These are phyloP conservation scores for Gnaphalium uliginosum DNA, from an alignment of 129 eudicot genomes.

Conservation along the genomic window DNA sequence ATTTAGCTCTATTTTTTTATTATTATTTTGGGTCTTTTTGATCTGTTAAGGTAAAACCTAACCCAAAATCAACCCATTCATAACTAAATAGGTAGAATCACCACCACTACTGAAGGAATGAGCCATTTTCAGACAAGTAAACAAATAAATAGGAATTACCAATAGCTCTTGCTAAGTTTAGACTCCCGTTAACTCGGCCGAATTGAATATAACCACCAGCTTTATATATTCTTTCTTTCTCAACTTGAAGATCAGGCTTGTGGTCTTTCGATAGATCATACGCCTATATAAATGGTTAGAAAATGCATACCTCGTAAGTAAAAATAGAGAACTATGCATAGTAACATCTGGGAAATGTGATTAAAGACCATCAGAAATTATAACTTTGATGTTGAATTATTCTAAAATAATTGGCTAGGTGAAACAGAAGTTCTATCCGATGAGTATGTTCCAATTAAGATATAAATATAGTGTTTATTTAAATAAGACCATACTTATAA, in stretches of 20 bases:
- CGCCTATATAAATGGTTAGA: constrained; percentile 54
- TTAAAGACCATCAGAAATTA: neutral
- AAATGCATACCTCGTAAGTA: constrained; percentile 7
- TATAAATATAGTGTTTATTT: neutral
- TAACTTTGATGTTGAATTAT: neutral
- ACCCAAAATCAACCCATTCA: neutral
- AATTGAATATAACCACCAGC: constrained; percentile 88
- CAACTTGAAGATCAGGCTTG: constrained; percentile 80
- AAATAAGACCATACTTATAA: neutral
- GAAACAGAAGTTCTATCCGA: neutral
- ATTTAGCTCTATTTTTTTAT: neutral
- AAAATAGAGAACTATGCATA: neutral
- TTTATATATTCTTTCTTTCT: constrained; percentile 73
- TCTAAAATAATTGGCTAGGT: neutral
- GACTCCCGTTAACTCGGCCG: constrained; percentile 89
- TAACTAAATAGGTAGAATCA: neutral
- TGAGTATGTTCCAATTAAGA: neutral
- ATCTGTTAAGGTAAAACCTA: neutral
- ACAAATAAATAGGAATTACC: constrained; percentile 40
- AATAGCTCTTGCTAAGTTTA: constrained; percentile 89
- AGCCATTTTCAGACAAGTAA: neutral
- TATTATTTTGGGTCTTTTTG: neutral
- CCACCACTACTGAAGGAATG: neutral
- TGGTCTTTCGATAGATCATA: constrained; percentile 77
- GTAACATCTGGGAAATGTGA: neutral